Evolutionary conservation across 768 basidiomycete genomes (phyloP).

Genomic region (Pholiota molesta): DNA sequence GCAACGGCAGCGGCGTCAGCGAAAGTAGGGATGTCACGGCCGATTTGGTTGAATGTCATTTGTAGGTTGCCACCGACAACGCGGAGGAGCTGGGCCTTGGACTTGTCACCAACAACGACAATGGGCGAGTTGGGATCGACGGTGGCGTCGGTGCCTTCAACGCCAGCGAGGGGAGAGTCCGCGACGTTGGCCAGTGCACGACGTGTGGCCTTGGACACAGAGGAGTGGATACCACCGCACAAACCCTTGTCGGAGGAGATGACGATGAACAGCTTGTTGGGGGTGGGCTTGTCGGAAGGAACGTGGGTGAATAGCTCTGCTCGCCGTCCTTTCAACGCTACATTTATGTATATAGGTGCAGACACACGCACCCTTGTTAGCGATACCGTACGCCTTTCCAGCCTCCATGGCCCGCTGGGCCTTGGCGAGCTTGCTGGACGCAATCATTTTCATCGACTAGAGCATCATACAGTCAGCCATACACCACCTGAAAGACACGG

Average conservation of each 20-base stretch:
- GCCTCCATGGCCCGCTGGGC: constrained; percentile 91
- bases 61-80: constrained; percentile 63
- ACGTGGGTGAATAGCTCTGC: constrained; percentile 89
- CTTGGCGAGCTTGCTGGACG: constrained; percentile 94
- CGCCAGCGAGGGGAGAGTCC: constrained; percentile 51
- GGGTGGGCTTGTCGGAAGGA: constrained; percentile 63
- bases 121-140: constrained; percentile 67
- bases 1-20: constrained; percentile 94
- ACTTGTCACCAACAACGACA: constrained; percentile 96
- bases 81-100: constrained; percentile 88
- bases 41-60: constrained; percentile 97
- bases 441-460: constrained; percentile 99
- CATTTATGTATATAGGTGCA: too few relatives aligned
- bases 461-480: constrained; percentile 9
- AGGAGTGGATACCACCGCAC: constrained; percentile 99
- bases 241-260: constrained; percentile 99
- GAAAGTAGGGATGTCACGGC: constrained; percentile 96
- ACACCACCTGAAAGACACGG: constrained; percentile 18
- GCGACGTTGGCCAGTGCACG: constrained; percentile 60
- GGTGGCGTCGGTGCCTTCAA: constrained; percentile 42
- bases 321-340: neutral
- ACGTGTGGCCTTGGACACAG: constrained; percentile 89
- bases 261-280: constrained; percentile 89
- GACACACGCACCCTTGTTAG: constrained; percentile 75
- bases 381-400: constrained; percentile 91